Base-by-base conservation (phyloP, 768 basidiomycete species). In the Vararia minispora region DNA sequence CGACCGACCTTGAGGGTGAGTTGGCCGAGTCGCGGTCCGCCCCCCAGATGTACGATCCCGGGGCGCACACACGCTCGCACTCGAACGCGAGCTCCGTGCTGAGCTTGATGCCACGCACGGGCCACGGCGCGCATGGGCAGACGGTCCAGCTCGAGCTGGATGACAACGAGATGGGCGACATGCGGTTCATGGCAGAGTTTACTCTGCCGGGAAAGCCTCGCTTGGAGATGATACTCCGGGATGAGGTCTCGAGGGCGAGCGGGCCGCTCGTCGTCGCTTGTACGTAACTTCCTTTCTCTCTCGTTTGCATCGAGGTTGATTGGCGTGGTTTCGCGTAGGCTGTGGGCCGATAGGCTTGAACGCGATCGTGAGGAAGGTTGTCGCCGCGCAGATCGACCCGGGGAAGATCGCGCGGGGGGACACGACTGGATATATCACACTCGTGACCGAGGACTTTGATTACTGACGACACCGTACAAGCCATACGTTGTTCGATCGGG, bases 261-360 rank as follows among this genome's bases (percentile, higher is more conserved):
- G 79, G 79, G 13, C 61, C 70, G 10, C 52, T 81, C 40, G 61
- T 77, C 31, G 82, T 87, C 33, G 78, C 76, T 10, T 83, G 82
- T 83, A 50, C 63, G 81, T 71, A 10, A 22, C 16, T 2, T 18
- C 13, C 28, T 18, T 25, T 28, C 25, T 18, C 23, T 48, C 35
- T 28, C 39, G 37, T 12, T 2, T 40, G 11, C 30, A n/a, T n/a
- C n/a, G n/a, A n/a, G n/a, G n/a, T 30, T 24, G 23, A 17, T 29
- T 31, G 14, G 12, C 24, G 4, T 40, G 8, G 13, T 28, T 35
- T 25, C 26, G 27, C 35, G n/a, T 44, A 81, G 80, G 77, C 48
- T 87, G 84, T 50, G 85, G 84, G 1, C 84, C 84, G 0, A 64
- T 67, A 0, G 74, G 79, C 6, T 63, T 87, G 35, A 79, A 82